A percentile compares a stretch with the other conserved stretches of the same genome.
Conservation (phyloP, 2,329 filamentous ascomycete genomes). For the Diaporthe sp. region DNA sequence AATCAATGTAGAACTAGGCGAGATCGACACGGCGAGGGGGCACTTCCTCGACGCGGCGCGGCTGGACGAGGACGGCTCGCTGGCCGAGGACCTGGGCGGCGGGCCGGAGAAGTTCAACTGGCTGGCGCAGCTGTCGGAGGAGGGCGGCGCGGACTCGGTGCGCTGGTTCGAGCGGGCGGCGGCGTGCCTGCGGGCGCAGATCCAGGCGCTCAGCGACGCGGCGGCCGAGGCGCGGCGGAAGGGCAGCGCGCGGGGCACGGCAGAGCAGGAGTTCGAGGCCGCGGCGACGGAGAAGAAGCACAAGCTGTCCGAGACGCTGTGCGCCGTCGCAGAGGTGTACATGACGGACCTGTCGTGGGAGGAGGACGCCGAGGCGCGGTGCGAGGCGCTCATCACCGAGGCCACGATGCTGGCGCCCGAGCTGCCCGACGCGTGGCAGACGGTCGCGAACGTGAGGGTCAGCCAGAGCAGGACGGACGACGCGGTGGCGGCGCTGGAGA, state of each 20-base stretch:
- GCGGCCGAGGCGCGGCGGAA: constrained; percentile 53
- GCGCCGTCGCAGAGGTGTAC: constrained; percentile 95
- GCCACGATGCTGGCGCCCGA: constrained; percentile 87
- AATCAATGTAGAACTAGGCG: constrained; percentile 85
- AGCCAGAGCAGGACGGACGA: constrained; percentile 86
- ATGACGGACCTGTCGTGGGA: constrained; percentile 99
- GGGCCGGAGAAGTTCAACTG: constrained; percentile 96
- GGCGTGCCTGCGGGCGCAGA: constrained; percentile 77
- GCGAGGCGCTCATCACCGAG: constrained; percentile 91
- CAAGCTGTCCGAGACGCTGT: constrained; percentile 91
- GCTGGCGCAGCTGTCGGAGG: constrained; percentile 88
- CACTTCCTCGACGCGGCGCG: constrained; percentile 81
- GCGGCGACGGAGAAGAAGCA: constrained; percentile 82
- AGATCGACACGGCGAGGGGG: constrained; percentile 79
- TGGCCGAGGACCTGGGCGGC: constrained; percentile 80
- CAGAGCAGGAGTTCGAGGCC: constrained; percentile 64
- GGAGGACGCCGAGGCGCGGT: constrained; percentile 87
- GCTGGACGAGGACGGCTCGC: constrained; percentile 81
- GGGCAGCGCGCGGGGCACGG: constrained; percentile 49
- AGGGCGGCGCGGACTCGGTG: constrained; percentile 76
- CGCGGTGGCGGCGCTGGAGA: constrained; percentile 80
- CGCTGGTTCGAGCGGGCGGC: constrained; percentile 80
- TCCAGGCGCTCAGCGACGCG: constrained; percentile 71
- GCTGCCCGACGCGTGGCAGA: constrained; percentile 92
- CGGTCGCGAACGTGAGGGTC: constrained; percentile 92